These are phyloP conservation scores for Pholiota conissans DNA, from an alignment of 768 basidiomycete species.

Conservation along the genomic window DNA sequence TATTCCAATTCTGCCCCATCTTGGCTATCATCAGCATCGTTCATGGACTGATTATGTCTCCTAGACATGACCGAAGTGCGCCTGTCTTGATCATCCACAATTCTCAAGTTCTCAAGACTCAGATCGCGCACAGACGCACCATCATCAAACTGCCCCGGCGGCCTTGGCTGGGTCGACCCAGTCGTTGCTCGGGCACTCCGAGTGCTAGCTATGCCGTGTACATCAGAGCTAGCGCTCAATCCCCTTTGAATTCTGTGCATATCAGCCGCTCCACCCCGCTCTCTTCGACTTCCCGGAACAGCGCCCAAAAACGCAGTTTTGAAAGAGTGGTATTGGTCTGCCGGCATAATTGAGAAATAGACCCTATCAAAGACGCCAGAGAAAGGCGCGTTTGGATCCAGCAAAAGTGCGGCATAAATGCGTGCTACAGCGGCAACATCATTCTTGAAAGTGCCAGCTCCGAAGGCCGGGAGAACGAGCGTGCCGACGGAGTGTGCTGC, in stretches of 20 bases:
- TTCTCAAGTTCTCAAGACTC: not conserved
- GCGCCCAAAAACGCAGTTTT: constrained; percentile 7
- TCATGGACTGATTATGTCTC: not conserved
- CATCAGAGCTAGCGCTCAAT: not conserved
- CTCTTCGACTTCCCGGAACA: not conserved
- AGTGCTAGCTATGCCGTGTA: not conserved
- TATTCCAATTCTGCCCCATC: not conserved
- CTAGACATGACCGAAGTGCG: not conserved
- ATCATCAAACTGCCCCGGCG: not conserved
- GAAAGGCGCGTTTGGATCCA: constrained; percentile 1
- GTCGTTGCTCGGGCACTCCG: not conserved
- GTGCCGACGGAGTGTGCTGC: not conserved
- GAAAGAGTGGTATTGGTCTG: not conserved
- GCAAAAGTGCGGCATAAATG: constrained; percentile 1
- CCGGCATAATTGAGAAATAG: constrained; percentile 4
- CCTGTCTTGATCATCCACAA: not conserved
- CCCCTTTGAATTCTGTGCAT: not conserved
- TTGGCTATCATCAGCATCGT: not conserved
- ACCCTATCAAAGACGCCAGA: constrained; percentile 3
- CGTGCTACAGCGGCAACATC: not conserved
- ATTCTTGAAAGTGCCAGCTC: constrained; percentile 5
- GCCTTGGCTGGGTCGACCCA: not conserved
- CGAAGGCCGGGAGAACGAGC: constrained; percentile 11
- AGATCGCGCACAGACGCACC: not conserved
- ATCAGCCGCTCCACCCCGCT: not conserved